Evolutionary conservation across 2,329 filamentous ascomycete species (phyloP), one percentile per base, ranked within the genome.

Genomic region (Alternaria ethzedia): DNA sequence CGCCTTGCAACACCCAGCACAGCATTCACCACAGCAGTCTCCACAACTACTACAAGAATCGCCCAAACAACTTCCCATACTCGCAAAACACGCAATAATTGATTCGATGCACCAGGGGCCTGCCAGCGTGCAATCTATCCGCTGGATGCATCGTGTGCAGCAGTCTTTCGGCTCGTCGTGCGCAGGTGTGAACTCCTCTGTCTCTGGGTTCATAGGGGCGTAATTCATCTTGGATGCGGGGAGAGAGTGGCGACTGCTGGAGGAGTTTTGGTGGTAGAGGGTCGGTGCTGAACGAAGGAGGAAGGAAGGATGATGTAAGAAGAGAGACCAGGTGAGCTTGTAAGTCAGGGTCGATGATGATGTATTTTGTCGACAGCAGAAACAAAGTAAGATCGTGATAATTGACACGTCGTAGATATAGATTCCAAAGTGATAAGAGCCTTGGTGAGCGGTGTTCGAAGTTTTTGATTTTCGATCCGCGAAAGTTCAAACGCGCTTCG

Each of bases 201-300:
- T 49, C 8, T 50, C 28, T 0, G 45, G 15, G 28, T 61, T 50
- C 7, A 64, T 36, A 1, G 65, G 65, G n/a, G 63, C 59, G 62
- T 73, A 73, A 6, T 71, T 64, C 70, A 73, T 52, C 13, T 67
- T 44, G 58, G 6, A 25, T 52, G 47, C 55, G 41, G 30, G 6
- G 10, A 55, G 28, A 59, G 28, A 11, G 51, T 44, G 20, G 36
- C n/a, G 41, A 17, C 28, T 25, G 25, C 11, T 32, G 46, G 54
- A 10, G 17, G 43, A 32, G 26, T 41, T 41, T 46, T 51, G 46
- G 45, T 28, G n/a, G 15, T n/a, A 20, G 20, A 28, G 45, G 21
- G 43, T 46, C 13, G 28, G 21, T 50, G 47, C 36, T 43, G 17
- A 32, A 23, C 26, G 59, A 51, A 41, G 15, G 17, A 55, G 20